Base-by-base conservation (phyloP, 805 yeast species). In the Saccharomycopsis microspora region DNA sequence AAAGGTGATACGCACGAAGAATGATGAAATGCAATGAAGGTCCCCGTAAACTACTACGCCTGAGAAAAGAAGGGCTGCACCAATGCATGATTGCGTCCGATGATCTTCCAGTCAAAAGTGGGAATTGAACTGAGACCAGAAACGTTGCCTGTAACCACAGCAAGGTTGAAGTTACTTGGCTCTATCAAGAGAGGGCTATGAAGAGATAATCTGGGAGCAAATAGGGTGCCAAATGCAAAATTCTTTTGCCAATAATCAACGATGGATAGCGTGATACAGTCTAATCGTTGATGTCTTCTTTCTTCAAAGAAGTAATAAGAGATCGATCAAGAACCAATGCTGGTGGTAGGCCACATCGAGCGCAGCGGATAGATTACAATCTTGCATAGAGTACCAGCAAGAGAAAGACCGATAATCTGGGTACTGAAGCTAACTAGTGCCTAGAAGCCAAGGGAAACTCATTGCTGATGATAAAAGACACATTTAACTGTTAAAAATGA, bases 391-490 rank as follows among this genome's bases (percentile, higher is more conserved):
- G 80, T 57, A 44, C 82, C 81, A 4, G 86, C 85, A 59, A 81
- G 71, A 1, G 84, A 80, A 56, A 78, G 75, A 29, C 87, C 88
- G 54, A 81, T 62, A 52, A 75, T 76, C 57, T 78, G 81, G 1
- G 84, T 69, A 3, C 82, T 69, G 3, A 78, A 53, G 1, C 74
- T 63, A 33, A 80, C 64, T 34, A 77, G 54, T 9, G 78, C 54
- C 60, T 77, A 80, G 60, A 70, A 82, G 0, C 78, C 74, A 60
- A 74, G 69, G 10, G 54, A 47, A 7, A 64, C 63, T 59, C 65
- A 60, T 5, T 55, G 44, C 39, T 62, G 56, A 10, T 56, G 45
- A 54, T 64, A 62, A 52, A 58, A 63, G 10, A 57, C n/a, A n/a
- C n/a, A n/a, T n/a, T n/a, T 49, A 57, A 36, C 53, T 59, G 61